Evolutionary conservation across 441 rosid genomes (phyloP).

Genomic region (Cnidoscolus chayamansa): DNA sequence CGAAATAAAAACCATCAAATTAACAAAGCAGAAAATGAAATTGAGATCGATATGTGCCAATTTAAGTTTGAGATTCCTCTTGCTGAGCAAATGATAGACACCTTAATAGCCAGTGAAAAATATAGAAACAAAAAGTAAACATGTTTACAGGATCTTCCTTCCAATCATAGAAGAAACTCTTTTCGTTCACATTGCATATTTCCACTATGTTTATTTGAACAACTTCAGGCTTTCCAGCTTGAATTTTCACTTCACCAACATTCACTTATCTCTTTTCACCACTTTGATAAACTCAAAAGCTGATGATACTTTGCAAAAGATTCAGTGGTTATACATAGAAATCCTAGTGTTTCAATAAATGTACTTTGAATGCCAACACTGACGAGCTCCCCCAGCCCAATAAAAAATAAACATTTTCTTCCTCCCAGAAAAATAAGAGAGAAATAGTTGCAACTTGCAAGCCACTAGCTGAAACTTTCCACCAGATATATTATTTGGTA

Average conservation of each 20-base stretch:
- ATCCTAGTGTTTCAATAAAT: background rate
- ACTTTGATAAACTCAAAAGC: background rate
- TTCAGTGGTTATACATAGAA: background rate
- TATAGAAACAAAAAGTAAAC: background rate
- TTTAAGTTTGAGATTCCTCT: background rate
- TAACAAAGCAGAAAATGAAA: background rate
- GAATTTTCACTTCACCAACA: background rate
- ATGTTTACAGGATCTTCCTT: background rate
- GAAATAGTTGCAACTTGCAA: background rate
- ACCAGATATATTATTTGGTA: background rate
- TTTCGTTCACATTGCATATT: background rate
- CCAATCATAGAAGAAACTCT: conserved; percentile 11
- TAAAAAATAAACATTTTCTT: background rate
- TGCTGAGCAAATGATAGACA: background rate
- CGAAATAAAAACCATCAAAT: background rate
- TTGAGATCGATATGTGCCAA: background rate
- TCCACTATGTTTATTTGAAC: background rate
- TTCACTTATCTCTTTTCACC: background rate
- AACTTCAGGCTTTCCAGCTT: background rate
- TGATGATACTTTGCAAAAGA: background rate
- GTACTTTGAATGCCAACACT: conserved; percentile 4
- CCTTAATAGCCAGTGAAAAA: background rate
- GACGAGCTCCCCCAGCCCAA: background rate
- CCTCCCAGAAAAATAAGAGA: background rate
- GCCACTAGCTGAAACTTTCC: background rate